Evolutionary conservation across 345 rosid genomes (phyloP).

Genomic region (Passiflora organensis): DNA sequence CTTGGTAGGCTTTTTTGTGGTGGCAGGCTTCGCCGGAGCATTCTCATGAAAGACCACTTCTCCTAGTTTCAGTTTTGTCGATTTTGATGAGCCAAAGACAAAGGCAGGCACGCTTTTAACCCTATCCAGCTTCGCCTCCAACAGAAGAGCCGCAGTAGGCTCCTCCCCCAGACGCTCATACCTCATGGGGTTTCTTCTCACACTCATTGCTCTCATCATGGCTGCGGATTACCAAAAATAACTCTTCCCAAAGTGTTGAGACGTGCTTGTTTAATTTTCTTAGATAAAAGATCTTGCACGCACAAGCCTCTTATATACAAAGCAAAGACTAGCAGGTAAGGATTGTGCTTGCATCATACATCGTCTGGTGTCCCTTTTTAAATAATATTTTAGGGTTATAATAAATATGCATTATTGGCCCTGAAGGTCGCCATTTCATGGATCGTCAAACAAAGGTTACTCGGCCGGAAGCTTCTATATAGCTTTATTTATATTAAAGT

Average conservation of each 20-base stretch:
- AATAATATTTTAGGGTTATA: too few species aligned
- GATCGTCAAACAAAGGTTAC: too few species aligned
- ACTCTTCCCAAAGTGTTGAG: neutral
- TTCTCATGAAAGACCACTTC: neutral
- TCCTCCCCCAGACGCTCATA: conserved; percentile 46
- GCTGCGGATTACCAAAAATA: neutral
- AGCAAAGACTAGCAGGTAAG: too few species aligned
- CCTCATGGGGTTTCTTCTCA: conserved; percentile 37
- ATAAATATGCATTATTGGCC: too few species aligned
- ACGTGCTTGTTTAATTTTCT: too few species aligned
- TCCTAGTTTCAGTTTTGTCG: neutral
- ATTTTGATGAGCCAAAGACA: conserved; percentile 21
- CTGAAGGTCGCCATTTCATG: too few species aligned
- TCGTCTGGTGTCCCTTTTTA: too few species aligned
- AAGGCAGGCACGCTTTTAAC: conserved; percentile 42
- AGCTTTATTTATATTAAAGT: too few species aligned
- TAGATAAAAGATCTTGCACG: too few species aligned
- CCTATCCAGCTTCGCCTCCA: conserved; percentile 38
- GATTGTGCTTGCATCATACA: too few species aligned
- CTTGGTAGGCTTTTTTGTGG: conserved; percentile 28
- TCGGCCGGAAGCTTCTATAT: too few species aligned
- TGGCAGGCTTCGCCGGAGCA: conserved; percentile 6
- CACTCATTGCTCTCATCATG: conserved; percentile 64
- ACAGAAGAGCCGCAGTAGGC: conserved; percentile 14
- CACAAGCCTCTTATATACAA: too few species aligned